Conservation (phyloP, 2,329 filamentous ascomycete genomes). For the Aspergillus ochraceus region DNA sequence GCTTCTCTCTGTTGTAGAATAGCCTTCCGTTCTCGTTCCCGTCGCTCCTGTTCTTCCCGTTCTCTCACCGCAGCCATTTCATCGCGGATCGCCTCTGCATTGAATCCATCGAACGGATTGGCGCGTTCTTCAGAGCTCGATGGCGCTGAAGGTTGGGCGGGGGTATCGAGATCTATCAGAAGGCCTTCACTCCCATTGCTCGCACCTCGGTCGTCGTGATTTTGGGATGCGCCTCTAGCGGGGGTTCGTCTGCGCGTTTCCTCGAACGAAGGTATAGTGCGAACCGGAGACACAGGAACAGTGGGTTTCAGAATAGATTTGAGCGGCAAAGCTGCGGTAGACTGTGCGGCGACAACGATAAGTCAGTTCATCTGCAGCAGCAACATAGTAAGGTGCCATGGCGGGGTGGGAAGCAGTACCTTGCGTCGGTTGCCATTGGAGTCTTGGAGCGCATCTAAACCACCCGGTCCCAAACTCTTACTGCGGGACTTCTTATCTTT, state of each 20-base stretch:
- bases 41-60: constrained; percentile 65
- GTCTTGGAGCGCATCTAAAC: constrained; percentile 77
- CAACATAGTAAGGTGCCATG: background rate
- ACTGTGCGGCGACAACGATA: constrained; percentile 31
- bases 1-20: constrained; percentile 76
- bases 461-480: constrained; percentile 93
- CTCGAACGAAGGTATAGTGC: constrained; percentile 63
- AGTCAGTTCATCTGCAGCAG: constrained; percentile 4
- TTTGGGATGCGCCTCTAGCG: constrained; percentile 30
- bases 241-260: constrained; percentile 48
- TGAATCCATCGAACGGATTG: constrained; percentile 51
- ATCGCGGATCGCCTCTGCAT: constrained; percentile 39
- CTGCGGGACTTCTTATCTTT: constrained; percentile 72
- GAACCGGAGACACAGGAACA: constrained; percentile 64
- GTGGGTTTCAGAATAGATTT: constrained; percentile 81
- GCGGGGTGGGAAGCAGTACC: constrained; percentile 50
- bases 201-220: constrained; percentile 17
- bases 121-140: constrained; percentile 43
- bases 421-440: constrained; percentile 75
- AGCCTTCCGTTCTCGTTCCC: constrained; percentile 59
- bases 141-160: constrained; percentile 29
- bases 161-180: constrained; percentile 46
- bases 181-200: constrained; percentile 32
- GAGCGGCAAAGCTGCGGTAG: constrained; percentile 43
- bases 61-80: constrained; percentile 67